Base-by-base conservation (phyloP, 768 basidiomycete genomes). In the Suillus sp. region DNA sequence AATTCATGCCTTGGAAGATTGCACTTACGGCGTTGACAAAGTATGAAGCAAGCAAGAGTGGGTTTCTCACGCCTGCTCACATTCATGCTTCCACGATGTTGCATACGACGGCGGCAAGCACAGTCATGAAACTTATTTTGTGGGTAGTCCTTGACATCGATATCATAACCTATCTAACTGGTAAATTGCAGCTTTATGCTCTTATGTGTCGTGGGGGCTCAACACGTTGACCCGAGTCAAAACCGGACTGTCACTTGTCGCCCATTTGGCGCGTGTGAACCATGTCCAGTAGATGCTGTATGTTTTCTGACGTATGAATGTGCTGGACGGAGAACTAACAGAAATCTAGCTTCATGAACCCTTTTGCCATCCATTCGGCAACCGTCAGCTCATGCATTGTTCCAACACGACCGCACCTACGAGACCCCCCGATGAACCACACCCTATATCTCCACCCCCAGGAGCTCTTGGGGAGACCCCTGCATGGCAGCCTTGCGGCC, bases 281-380 rank as follows among this genome's bases (percentile, higher is more conserved):
- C 81, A 69, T 92, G 90, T 75, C 89, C 90, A 27, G 72, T 79
- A 10, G 84, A 86, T 63, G 78, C 82, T 20, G 89, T 91, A 69
- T 59, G 85, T 79, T n/a, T 60, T 45, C 59, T 62, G 53, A 54
- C 32, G 43, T 42, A 66, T 37, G 20, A 37, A 32, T 62, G 45
- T 30, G 55, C 59, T 51, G 32, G 59, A 18, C 32, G 56, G 35
- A 65, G 56, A 51, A 34, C 61, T 66, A 59, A 65, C 43, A 22
- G 37, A 63, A 35, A n/a, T 61, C 40, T 66, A 96, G 94, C 79
- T 92, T 38, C 79, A 88, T 69, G 86, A 95, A 78, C 95, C 95
- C 2, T 96, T 91, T 75, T 98, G 95, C 77, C 88, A 92, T 71
- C 95, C 96, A n/a, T 96, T 95, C 72, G 96, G 96, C 59, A 96